A percentile compares a stretch with the other conserved stretches of the same genome.
Evolutionary conservation across 2,329 filamentous ascomycete genomes (phyloP).

Genomic region (Aureobasidium vineae): DNA sequence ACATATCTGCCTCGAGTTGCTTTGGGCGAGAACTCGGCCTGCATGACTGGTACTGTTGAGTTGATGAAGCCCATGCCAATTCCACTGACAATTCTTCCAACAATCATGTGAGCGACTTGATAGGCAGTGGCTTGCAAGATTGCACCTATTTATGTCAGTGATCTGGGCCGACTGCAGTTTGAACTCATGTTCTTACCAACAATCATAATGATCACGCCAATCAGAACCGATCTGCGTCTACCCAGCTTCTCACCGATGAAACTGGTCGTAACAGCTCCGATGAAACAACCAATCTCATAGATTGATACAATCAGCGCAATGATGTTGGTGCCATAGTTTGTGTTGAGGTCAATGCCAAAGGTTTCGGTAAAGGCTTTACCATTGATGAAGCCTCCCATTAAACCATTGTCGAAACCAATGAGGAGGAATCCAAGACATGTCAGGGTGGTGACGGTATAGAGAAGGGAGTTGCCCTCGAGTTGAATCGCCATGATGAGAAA

Average conservation of each 20-base stretch:
- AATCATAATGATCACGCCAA: slow-evolving; percentile 48
- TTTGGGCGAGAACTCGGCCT: slow-evolving; percentile 44
- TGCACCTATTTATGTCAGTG: slow-evolving; percentile 33
- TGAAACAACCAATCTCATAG: slow-evolving; percentile 48
- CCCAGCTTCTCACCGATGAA: slow-evolving; percentile 49
- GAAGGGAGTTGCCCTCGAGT: slow-evolving; percentile 42
- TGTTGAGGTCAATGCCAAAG: slow-evolving; percentile 43
- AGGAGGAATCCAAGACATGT: slow-evolving; percentile 51
- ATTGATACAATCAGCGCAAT: slow-evolving; percentile 51
- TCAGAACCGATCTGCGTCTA: slow-evolving; percentile 45
- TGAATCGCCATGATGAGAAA: slow-evolving; percentile 15
- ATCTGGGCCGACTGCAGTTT: no score
- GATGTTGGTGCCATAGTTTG: slow-evolving; percentile 38
- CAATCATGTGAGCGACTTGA: slow-evolving; percentile 32
- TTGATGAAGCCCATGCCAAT: slow-evolving; percentile 39
- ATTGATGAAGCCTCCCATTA: slow-evolving; percentile 40
- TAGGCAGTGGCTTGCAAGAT: slow-evolving; percentile 32
- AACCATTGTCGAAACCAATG: slow-evolving; percentile 41
- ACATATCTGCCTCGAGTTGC: slow-evolving; percentile 42
- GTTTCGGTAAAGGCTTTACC: slow-evolving; percentile 44
- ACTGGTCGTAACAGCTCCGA: slow-evolving; percentile 43
- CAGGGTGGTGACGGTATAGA: slow-evolving; percentile 46
- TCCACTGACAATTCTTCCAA: slow-evolving; percentile 33
- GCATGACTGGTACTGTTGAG: slow-evolving; percentile 47
- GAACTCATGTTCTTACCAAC: slow-evolving; percentile 23